These are phyloP conservation scores for Pistacia vera DNA, from an alignment of 345 rosid genomes.

Conservation along the genomic window DNA sequence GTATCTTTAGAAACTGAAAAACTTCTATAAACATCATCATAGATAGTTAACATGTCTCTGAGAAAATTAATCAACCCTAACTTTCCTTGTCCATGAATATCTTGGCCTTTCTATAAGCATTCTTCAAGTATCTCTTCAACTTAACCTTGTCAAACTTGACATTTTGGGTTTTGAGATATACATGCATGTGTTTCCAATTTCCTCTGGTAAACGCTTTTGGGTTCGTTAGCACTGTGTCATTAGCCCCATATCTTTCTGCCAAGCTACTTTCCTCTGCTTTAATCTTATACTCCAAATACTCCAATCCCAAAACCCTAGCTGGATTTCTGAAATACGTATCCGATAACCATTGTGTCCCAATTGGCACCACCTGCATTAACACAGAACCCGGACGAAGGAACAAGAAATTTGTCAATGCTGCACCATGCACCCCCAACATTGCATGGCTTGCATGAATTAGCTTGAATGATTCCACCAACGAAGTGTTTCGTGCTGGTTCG, in stretches of 20 bases:
- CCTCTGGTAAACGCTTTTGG: conserved; percentile 15
- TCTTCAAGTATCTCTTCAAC: conserved; percentile 12
- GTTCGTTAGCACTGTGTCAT: conserved; percentile 22
- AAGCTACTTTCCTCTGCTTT: conserved; percentile 35
- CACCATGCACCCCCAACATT: conserved; percentile 47
- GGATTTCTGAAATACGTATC: conserved; percentile 24
- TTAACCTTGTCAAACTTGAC: conserved; percentile 24
- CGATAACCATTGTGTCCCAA: conserved; percentile 32
- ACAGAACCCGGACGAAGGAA: conserved; percentile 29
- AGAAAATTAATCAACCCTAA: not conserved
- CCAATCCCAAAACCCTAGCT: conserved; percentile 35
- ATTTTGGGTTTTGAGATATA: conserved; percentile 38
- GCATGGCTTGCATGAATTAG: conserved; percentile 37
- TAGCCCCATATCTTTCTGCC: conserved; percentile 24
- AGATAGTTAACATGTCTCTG: no score
- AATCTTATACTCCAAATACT: conserved; percentile 34
- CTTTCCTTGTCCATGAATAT: conserved; percentile 27
- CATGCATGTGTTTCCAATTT: conserved; percentile 11
- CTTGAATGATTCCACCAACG: conserved; percentile 18
- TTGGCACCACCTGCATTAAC: conserved; percentile 39
- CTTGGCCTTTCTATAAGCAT: conserved; percentile 20
- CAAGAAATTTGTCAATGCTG: conserved; percentile 34
- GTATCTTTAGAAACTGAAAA: no score
- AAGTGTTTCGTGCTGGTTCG: conserved; percentile 14
- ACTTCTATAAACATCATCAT: no score